Conservation (phyloP, 306 rosid genomes). For the Prunus fruticosa region DNA sequence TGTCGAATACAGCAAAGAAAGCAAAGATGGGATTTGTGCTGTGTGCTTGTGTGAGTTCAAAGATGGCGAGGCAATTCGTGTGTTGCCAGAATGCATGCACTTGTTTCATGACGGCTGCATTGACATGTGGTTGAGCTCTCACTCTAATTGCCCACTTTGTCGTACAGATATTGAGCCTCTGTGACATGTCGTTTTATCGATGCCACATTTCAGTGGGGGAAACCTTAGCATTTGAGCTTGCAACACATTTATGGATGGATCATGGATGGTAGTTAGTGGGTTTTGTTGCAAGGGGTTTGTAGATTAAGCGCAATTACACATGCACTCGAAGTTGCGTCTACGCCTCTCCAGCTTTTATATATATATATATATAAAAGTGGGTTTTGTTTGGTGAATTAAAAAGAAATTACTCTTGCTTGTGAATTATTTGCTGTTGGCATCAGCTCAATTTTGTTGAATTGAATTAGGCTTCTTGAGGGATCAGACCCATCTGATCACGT, state of each 20-base stretch:
- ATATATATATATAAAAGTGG: background rate
- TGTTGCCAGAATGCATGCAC: slow-evolving; percentile 15
- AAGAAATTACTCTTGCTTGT: too few species aligned
- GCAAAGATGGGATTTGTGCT: slow-evolving; percentile 5
- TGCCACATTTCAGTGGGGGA: background rate
- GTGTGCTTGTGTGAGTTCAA: slow-evolving; percentile 25
- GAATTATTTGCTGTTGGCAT: too few species aligned
- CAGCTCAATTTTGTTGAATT: too few species aligned
- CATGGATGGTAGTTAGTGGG: background rate
- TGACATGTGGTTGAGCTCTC: slow-evolving; percentile 12
- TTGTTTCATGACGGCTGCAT: slow-evolving; percentile 20
- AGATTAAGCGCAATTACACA: too few species aligned
- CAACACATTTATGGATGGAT: background rate
- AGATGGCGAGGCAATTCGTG: slow-evolving; percentile 7
- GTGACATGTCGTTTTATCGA: background rate
- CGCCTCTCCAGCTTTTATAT: background rate
- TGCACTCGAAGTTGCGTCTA: rapidly evolving
- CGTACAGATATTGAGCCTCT: slow-evolving; percentile 7
- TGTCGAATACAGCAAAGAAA: slow-evolving; percentile 4
- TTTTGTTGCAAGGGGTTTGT: too few species aligned
- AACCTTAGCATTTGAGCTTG: background rate
- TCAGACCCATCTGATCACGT: too few species aligned
- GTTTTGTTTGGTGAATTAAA: background rate
- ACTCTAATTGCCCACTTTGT: slow-evolving; percentile 20
- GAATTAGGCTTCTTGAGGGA: too few species aligned